A percentile compares a stretch with the other conserved stretches of the same genome.
Conservation (phyloP, 2,329 filamentous ascomycete genomes). For the Neonectria neomacrospora region DNA sequence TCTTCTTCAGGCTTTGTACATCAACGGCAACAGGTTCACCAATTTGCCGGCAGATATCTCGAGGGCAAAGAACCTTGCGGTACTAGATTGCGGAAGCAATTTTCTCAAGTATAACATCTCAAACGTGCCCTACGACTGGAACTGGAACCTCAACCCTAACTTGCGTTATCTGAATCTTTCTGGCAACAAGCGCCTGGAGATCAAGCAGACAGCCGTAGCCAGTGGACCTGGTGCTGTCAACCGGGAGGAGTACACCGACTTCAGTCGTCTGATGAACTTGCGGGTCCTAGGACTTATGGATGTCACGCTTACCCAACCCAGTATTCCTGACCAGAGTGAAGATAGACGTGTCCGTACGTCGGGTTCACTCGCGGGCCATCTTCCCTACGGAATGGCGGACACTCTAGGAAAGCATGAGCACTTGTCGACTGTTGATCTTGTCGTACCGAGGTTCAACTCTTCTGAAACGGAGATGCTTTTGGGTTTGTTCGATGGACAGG, state of each 20-base stretch:
- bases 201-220: conserved; percentile 70
- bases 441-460: conserved; percentile 90
- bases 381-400: conserved; percentile 98
- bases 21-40: conserved; percentile 98
- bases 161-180: conserved; percentile 95
- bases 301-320: conserved; percentile 92
- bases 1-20: conserved; percentile 87
- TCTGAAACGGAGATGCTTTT: conserved; percentile 90
- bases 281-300: conserved; percentile 96
- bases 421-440: conserved; percentile 93
- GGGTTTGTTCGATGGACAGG: conserved; percentile 95
- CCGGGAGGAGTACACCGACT: conserved; percentile 81
- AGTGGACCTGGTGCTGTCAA: conserved; percentile 65
- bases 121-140: conserved; percentile 99
- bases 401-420: conserved; percentile 94
- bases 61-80: conserved; percentile 89
- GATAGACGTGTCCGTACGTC: conserved; percentile 96
- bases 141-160: conserved; percentile 98
- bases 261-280: conserved; percentile 84
- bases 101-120: conserved; percentile 97
- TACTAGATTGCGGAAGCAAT: conserved; percentile 96
- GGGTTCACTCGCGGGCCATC: conserved; percentile 87
- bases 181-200: conserved; percentile 95
- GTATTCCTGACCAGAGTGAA: conserved; percentile 93
- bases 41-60: conserved; percentile 95